Evolutionary conservation across 192 early-diverging fungal genomes (phyloP), one percentile per base, ranked within the genome.

Genomic region (Umbelopsis sp.): DNA sequence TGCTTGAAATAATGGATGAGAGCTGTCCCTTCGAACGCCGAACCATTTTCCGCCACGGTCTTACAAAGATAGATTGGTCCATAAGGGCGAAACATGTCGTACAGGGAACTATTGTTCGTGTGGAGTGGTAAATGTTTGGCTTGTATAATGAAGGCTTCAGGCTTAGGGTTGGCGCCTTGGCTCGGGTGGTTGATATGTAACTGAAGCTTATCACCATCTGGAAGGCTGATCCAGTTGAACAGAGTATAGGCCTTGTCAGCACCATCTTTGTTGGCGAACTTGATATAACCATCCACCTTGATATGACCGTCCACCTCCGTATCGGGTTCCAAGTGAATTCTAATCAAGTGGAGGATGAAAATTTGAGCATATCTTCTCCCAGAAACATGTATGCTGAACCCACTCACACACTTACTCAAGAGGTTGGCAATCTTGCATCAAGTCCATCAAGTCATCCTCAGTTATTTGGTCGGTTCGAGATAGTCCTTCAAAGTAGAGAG

Each of bases 241-340:
- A 79, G 47, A 8, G 82, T 74, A 69, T 73, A 84, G n/a, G 82
- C 82, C 49, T 71, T 65, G 41, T 84, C 82, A 31, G 82, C 82
- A 77, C 70, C 9, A 76, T 76, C 76, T 52, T 65, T 73, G 20
- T 36, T 68, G 2, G 54, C 4, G 56, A 83, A 83, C 31, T 49
- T 66, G 12, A 83, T 70, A 45, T 69, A 59, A 20, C 77, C 79
- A 43, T 31, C 49, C 43, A 32, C 31, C 11, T 22, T 36, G 24
- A 24, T 45, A 10, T 54, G 56, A 20, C 77, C 79, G 36, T 31
- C 49, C 43, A 32, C 31, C 11, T 22, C 45, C 25, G 32, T 45
- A 10, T 54, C 51, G 11, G 41, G 36, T 31, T 66, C 67, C 31
- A 68, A 41, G 22, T 77, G 65, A 21, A 70, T 25, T 44, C 69